Evolutionary conservation across 441 rosid genomes (phyloP).

Genomic region (Gossypium lobatum): DNA sequence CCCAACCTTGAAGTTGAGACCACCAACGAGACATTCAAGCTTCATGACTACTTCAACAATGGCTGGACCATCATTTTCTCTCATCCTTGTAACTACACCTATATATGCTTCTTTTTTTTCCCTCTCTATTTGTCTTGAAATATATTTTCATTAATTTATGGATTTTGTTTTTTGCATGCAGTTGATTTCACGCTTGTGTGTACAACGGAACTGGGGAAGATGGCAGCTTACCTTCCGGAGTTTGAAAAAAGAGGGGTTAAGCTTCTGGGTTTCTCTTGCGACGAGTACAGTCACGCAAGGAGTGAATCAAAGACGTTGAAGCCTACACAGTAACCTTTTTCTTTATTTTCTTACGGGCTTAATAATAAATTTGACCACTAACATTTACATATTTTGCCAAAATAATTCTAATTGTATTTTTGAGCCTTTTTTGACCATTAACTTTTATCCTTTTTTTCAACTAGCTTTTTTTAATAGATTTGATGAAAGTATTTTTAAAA

Average conservation of each 20-base stretch:
- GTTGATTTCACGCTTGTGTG: slow-evolving; percentile 90
- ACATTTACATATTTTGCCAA: too few species aligned
- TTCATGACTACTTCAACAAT: slow-evolving; percentile 52
- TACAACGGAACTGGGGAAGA: slow-evolving; percentile 69
- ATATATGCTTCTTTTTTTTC: neutral
- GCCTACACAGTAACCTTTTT: slow-evolving; percentile 42
- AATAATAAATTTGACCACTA: too few species aligned
- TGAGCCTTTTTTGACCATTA: too few species aligned
- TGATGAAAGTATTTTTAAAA: too few species aligned
- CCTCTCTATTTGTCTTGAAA: neutral
- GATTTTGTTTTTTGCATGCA: slow-evolving; percentile 5
- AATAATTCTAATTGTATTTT: too few species aligned
- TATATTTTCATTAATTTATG: neutral
- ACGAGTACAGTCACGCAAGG: slow-evolving; percentile 53
- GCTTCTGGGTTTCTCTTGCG: slow-evolving; percentile 76
- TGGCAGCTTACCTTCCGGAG: slow-evolving; percentile 48
- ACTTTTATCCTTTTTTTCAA: too few species aligned
- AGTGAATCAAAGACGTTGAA: slow-evolving; percentile 74
- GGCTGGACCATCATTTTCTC: slow-evolving; percentile 78
- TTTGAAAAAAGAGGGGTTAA: slow-evolving; percentile 57
- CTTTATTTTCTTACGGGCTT: neutral
- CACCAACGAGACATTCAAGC: slow-evolving; percentile 57
- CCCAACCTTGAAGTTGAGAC: slow-evolving; percentile 59
- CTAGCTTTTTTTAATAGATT: too few species aligned
- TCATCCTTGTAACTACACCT: slow-evolving; percentile 45